phyloP scores from a whole-genome alignment of 106 monocot species.

The Dactylorhiza incarnata region DNA sequence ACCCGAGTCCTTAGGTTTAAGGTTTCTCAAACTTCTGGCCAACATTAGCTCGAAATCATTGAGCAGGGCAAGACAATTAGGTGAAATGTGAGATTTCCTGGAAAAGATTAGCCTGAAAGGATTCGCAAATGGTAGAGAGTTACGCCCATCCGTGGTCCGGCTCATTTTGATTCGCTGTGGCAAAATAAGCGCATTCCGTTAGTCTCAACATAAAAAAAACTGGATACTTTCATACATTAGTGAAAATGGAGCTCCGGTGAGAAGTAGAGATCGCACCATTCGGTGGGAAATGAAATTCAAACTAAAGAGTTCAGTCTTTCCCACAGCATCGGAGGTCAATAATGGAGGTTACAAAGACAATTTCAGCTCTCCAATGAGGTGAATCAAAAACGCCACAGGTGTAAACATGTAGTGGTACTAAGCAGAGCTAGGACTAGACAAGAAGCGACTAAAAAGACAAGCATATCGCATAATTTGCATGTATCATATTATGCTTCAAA shows the following conservation, averaged over 20 bases:
- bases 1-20: constrained; percentile 33
- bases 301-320: too few relatives aligned
- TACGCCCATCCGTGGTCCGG: constrained; percentile 42
- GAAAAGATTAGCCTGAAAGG: constrained; percentile 47
- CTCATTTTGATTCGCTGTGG: constrained; percentile 65
- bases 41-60: constrained; percentile 55
- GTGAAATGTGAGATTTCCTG: constrained; percentile 33
- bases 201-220: not conserved
- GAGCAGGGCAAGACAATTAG: constrained; percentile 28
- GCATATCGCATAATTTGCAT: too few relatives aligned
- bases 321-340: too few relatives aligned
- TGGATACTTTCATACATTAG: not conserved
- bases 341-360: too few relatives aligned
- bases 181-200: not conserved
- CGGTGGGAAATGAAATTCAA: too few relatives aligned
- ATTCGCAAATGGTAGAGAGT: constrained; percentile 50
- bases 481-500: too few relatives aligned
- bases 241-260: not conserved
- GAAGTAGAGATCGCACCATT: too few relatives aligned
- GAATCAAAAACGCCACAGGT: too few relatives aligned
- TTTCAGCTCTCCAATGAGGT: too few relatives aligned
- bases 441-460: too few relatives aligned
- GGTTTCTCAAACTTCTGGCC: constrained; percentile 39
- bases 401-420: too few relatives aligned
- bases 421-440: too few relatives aligned